Conservation (phyloP, 73 alveolate genomes). For the Blepharisma stoltei region DNA sequence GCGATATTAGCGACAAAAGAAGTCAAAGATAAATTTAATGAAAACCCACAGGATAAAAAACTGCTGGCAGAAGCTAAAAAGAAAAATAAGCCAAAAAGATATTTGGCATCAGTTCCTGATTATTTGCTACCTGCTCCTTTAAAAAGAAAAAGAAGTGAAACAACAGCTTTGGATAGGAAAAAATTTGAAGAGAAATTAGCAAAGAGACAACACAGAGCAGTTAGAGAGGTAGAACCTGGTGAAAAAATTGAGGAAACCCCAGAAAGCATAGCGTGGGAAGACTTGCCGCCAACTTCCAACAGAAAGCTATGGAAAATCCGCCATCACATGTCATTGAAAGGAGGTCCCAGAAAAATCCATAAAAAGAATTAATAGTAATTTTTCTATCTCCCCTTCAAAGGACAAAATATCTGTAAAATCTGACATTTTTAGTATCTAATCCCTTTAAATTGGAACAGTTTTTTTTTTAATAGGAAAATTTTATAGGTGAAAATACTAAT, state of each 20-base stretch:
- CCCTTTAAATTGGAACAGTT: too few relatives aligned
- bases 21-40: background rate
- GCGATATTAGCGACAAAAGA: conserved; percentile 11
- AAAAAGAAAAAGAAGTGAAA: background rate
- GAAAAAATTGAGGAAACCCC: conserved; percentile 17
- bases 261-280: conserved; percentile 15
- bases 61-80: conserved; percentile 19
- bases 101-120: conserved; percentile 23
- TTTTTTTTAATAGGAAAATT: too few relatives aligned
- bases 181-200: conserved; percentile 10
- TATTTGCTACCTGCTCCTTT: conserved; percentile 4
- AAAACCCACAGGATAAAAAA: conserved; percentile 19
- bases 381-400: too few relatives aligned
- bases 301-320: conserved; percentile 24
- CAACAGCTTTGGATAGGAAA: background rate
- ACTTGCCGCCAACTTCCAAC: conserved; percentile 8
- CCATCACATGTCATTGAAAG: background rate
- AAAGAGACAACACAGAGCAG: background rate
- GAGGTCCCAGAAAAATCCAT: too few relatives aligned
- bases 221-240: background rate
- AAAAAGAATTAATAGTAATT: too few relatives aligned
- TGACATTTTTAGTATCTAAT: too few relatives aligned
- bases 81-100: background rate
- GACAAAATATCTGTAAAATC: too few relatives aligned
- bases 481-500: too few relatives aligned